phyloP scores from a whole-genome alignment of 2,329 filamentous ascomycete genomes.

The Alternaria angustiovoidea region DNA sequence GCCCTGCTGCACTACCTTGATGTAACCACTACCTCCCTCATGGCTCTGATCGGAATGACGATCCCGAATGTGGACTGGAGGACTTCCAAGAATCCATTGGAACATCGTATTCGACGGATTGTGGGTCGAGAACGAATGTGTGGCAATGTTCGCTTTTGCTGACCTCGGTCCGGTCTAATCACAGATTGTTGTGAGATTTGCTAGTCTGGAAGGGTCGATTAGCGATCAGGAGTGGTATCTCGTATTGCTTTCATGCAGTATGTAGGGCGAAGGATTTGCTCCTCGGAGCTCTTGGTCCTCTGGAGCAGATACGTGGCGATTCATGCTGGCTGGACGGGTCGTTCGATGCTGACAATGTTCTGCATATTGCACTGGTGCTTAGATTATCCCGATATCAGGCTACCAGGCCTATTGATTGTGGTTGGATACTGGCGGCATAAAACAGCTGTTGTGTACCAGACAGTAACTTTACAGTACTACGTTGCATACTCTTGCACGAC shows the following conservation, averaged over 20 bases:
- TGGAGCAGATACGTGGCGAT: neutral
- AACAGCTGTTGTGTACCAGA: slow-evolving; percentile 11
- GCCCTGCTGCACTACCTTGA: slow-evolving; percentile 26
- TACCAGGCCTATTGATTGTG: neutral
- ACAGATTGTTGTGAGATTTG: neutral
- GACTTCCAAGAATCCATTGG: slow-evolving; percentile 5
- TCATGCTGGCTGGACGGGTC: neutral
- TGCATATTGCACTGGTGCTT: neutral
- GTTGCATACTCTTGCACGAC: slow-evolving; percentile 4
- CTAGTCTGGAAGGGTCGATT: slow-evolving; percentile 23
- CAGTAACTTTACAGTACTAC: slow-evolving; percentile 15
- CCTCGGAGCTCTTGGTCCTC: neutral
- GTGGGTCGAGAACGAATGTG: slow-evolving; percentile 19
- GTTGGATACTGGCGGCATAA: slow-evolving; percentile 7
- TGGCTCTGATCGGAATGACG: slow-evolving; percentile 22
- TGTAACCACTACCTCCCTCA: slow-evolving; percentile 33
- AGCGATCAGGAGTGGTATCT: slow-evolving; percentile 11
- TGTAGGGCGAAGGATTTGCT: neutral
- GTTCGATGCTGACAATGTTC: neutral
- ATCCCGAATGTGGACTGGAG: neutral
- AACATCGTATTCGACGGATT: slow-evolving; percentile 19
- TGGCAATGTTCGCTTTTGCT: neutral
- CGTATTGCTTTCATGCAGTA: neutral
- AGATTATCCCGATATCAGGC: neutral
- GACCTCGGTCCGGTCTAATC: neutral